These are phyloP conservation scores for Immersiporthe knoxdaviesiana DNA, from an alignment of 2,329 filamentous ascomycete species.

Conservation along the genomic window DNA sequence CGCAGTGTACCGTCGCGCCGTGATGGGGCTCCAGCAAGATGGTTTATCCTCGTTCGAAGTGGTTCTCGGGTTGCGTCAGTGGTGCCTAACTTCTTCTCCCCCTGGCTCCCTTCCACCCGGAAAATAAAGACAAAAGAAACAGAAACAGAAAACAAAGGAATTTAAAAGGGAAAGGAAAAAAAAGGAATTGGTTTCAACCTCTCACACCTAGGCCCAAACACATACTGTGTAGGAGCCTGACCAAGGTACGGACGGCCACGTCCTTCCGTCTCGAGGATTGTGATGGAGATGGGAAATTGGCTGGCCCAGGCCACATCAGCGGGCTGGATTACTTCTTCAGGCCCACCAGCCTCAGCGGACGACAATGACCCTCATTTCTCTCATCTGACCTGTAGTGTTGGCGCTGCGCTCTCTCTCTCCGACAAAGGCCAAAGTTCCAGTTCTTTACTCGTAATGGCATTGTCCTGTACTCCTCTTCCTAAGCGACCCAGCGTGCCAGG, in stretches of 20 bases:
- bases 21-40: constrained; percentile 13
- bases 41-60: constrained; percentile 24
- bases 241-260: neutral
- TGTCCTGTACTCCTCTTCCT: neutral
- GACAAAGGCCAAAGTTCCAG: neutral
- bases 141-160: neutral
- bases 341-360: constrained; percentile 13
- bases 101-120: too few relatives aligned
- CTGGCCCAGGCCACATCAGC: constrained; percentile 3
- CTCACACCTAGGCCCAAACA: neutral
- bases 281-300: neutral
- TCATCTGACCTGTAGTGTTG: constrained; percentile 2
- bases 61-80: constrained; percentile 6
- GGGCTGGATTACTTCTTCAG: neutral
- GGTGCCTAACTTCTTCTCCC: constrained; percentile 24
- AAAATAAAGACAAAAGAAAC: too few relatives aligned
- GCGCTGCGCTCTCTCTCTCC: neutral
- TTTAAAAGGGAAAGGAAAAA: neutral
- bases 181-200: neutral
- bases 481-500: constrained; percentile 4
- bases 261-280: neutral
- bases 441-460: neutral
- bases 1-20: constrained; percentile 9
- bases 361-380: constrained; percentile 29
- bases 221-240: neutral